phyloP scores from a whole-genome alignment of 2,329 filamentous ascomycete species.

The Penicillium sp. region DNA sequence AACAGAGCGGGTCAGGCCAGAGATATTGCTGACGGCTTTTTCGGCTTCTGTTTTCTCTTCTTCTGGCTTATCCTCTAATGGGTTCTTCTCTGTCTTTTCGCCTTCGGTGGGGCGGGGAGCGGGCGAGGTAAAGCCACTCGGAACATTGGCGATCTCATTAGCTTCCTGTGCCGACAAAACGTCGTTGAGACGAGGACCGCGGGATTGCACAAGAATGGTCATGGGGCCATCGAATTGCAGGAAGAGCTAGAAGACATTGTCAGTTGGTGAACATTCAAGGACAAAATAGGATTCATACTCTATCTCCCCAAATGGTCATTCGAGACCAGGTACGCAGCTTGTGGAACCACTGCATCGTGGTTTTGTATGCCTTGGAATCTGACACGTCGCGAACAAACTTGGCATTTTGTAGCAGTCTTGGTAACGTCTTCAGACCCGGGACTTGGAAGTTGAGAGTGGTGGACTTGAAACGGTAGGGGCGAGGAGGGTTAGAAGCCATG shows the following conservation, averaged over 20 bases:
- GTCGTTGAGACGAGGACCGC: slow-evolving; percentile 75
- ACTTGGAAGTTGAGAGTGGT: slow-evolving; percentile 73
- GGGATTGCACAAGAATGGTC: slow-evolving; percentile 82
- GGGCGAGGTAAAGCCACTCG: slow-evolving; percentile 66
- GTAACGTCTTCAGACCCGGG: slow-evolving; percentile 61
- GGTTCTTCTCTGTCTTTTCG: slow-evolving; percentile 1
- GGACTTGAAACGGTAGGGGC: slow-evolving; percentile 83
- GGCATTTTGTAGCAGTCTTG: slow-evolving; percentile 63
- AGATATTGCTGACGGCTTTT: slow-evolving; percentile 22
- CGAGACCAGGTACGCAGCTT: slow-evolving; percentile 71
- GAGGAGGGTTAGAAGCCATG: slow-evolving; percentile 67
- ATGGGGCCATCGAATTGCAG: slow-evolving; percentile 83
- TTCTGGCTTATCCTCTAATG: slow-evolving; percentile 5
- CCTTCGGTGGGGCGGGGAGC: slow-evolving; percentile 46
- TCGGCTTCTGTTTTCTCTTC: slow-evolving; percentile 16
- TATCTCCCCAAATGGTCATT: slow-evolving; percentile 87
- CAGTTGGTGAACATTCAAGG: slow-evolving; percentile 1
- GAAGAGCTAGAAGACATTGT: slow-evolving; percentile 60
- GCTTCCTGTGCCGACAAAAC: slow-evolving; percentile 74
- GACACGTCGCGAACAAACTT: slow-evolving; percentile 72
- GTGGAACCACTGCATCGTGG: slow-evolving; percentile 63
- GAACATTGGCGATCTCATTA: slow-evolving; percentile 83
- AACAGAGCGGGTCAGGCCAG: slow-evolving; percentile 28
- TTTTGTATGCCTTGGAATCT: slow-evolving; percentile 69
- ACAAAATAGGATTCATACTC: slow-evolving; percentile 48